Evolutionary conservation across 306 rosid genomes (phyloP).

Genomic region (Prunus kanzakura): DNA sequence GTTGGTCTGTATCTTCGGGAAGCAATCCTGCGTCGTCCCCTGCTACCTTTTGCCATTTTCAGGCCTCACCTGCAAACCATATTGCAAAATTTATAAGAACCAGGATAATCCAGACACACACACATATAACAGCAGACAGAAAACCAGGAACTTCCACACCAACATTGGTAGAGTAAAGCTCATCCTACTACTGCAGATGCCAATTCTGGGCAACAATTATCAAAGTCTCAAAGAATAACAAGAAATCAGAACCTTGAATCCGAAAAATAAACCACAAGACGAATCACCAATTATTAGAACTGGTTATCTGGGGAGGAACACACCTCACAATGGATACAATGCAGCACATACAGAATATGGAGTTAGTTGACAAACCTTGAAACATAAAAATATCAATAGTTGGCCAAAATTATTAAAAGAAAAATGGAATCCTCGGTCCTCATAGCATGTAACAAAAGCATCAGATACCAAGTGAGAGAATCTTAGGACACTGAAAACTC

Average conservation of each 20-base stretch:
- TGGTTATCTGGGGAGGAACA: not conserved
- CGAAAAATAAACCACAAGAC: not conserved
- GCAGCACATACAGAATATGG: not conserved
- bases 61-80: conserved; percentile 40
- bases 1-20: conserved; percentile 61
- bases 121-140: not conserved
- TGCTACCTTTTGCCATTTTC: conserved; percentile 87
- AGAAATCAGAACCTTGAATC: not conserved
- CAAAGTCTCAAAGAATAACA: not conserved
- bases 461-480: not conserved
- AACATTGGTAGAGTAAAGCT: not conserved
- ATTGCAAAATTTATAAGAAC: conserved; percentile 12
- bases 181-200: not conserved
- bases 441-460: not conserved
- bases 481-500: not conserved
- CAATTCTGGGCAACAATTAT: not conserved
- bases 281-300: not conserved
- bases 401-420: too few species aligned
- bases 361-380: not conserved
- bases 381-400: not conserved
- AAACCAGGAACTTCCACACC: not conserved
- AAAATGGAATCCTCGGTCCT: not conserved
- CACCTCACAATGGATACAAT: not conserved
- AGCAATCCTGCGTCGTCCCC: conserved; percentile 66
- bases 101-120: not conserved